These are phyloP conservation scores for Aspergillus coremiiformis DNA, from an alignment of 495 filamentous ascomycete species.

Conservation along the genomic window DNA sequence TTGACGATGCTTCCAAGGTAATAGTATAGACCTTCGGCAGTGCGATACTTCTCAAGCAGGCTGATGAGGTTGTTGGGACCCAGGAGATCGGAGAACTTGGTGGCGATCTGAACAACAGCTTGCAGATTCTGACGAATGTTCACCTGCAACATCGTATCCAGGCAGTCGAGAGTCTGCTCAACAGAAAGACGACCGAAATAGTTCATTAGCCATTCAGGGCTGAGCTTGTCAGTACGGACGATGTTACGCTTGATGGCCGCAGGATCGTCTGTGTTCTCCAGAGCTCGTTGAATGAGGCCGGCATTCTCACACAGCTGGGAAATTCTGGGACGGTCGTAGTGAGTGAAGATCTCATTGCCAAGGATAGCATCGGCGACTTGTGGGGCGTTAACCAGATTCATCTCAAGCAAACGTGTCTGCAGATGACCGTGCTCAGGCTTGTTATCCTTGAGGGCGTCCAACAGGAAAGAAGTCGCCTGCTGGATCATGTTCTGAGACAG, in stretches of 20 bases:
- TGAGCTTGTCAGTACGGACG: conserved; percentile 71
- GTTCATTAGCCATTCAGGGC: conserved; percentile 78
- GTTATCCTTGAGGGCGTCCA: conserved; percentile 91
- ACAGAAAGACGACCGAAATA: conserved; percentile 92
- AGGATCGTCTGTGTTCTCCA: conserved; percentile 91
- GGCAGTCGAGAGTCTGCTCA: conserved; percentile 86
- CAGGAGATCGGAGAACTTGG: conserved; percentile 96
- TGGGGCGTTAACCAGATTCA: conserved; percentile 94
- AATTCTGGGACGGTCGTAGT: conserved; percentile 87
- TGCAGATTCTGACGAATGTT: conserved; percentile 97
- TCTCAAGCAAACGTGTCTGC: conserved; percentile 91
- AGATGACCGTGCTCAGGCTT: conserved; percentile 87
- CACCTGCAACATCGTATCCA: conserved; percentile 89
- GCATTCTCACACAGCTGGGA: conserved; percentile 88
- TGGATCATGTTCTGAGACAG: conserved; percentile 95
- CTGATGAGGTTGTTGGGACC: conserved; percentile 84
- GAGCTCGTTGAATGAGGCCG: conserved; percentile 73
- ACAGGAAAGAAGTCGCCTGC: conserved; percentile 91
- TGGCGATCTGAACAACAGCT: conserved; percentile 87
- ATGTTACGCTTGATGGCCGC: conserved; percentile 86
- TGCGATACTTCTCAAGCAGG: conserved; percentile 94
- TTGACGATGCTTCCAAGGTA: conserved; percentile 98
- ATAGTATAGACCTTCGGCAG: conserved; percentile 93
- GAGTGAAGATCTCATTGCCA: conserved; percentile 92
- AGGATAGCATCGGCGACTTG: conserved; percentile 98